Evolutionary conservation across 306 rosid genomes (phyloP).

Genomic region (Aeschynomene evenia): DNA sequence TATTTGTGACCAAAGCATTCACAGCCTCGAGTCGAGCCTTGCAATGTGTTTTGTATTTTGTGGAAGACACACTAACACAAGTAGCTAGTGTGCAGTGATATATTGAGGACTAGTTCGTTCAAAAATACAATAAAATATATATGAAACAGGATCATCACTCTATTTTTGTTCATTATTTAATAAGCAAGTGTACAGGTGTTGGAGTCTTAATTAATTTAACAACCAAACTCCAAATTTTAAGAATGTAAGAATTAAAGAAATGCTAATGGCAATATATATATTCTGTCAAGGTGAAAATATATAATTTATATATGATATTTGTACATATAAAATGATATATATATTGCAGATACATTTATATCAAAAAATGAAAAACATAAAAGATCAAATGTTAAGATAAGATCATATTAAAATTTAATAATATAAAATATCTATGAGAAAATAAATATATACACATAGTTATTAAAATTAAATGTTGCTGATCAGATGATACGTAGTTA

Average conservation of each 20-base stretch:
- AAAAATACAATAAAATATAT: neutral
- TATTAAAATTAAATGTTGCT: no score
- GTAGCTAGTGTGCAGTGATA: constrained; percentile 5
- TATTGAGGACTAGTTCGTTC: no score
- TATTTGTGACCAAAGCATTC: constrained; percentile 41
- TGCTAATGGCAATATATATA: neutral
- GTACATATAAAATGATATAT: no score
- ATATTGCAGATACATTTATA: no score
- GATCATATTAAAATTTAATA: no score
- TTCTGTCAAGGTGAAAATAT: neutral
- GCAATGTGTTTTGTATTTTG: constrained; percentile 32
- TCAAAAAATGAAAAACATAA: no score
- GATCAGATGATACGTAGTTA: neutral
- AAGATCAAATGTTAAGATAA: no score
- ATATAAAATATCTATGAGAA: no score
- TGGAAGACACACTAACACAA: constrained; percentile 42
- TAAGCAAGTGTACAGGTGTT: constrained; percentile 22
- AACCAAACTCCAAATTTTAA: neutral
- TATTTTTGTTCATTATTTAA: constrained; percentile 14
- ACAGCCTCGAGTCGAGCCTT: constrained; percentile 38
- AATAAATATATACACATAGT: no score
- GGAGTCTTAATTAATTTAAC: constrained; percentile 34
- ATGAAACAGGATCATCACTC: neutral
- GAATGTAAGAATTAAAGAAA: neutral
- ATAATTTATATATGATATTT: no score